Percentiles rank a stretch among this genome's conserved stretches.
Evolutionary conservation across 2,329 filamentous ascomycete species (phyloP).

Genomic region (Sporothrix euskadiensis): DNA sequence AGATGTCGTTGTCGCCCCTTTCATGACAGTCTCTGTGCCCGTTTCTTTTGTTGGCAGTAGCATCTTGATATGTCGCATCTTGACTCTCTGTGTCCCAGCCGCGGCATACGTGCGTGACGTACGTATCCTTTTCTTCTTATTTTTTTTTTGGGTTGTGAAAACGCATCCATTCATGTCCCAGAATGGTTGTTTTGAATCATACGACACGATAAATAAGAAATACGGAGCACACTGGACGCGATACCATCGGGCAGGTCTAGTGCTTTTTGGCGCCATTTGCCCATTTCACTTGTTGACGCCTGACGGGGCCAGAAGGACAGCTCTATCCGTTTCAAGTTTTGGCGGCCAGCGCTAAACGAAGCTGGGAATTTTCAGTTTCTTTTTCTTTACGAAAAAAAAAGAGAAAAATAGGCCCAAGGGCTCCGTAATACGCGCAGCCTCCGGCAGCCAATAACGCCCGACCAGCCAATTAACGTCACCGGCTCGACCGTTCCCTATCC

Average conservation of each 20-base stretch:
- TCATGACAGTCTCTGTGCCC: no score
- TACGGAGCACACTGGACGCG: constrained; percentile 4
- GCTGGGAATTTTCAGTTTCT: neutral
- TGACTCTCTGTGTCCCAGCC: neutral
- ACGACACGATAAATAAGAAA: neutral
- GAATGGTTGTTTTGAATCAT: neutral
- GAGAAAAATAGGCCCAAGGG: neutral
- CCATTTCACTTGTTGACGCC: neutral
- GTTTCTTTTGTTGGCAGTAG: no score
- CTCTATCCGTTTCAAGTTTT: constrained; percentile 2
- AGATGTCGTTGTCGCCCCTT: neutral
- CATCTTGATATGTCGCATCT: neutral
- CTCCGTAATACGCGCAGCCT: constrained; percentile 16
- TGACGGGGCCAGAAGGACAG: neutral
- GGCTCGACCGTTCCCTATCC: constrained; percentile 15
- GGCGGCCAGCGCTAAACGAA: constrained; percentile 1
- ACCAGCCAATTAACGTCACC: constrained; percentile 20
- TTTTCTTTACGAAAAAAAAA: constrained; percentile 17
- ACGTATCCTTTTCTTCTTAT: neutral
- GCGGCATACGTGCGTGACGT: neutral
- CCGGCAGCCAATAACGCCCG: constrained; percentile 16
- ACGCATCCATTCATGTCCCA: neutral
- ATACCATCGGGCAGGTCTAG: neutral
- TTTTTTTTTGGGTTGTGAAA: neutral
- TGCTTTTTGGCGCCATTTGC: neutral